phyloP scores from a whole-genome alignment of 2,329 filamentous ascomycete species.

The Torrubiellomyces zombiae region DNA sequence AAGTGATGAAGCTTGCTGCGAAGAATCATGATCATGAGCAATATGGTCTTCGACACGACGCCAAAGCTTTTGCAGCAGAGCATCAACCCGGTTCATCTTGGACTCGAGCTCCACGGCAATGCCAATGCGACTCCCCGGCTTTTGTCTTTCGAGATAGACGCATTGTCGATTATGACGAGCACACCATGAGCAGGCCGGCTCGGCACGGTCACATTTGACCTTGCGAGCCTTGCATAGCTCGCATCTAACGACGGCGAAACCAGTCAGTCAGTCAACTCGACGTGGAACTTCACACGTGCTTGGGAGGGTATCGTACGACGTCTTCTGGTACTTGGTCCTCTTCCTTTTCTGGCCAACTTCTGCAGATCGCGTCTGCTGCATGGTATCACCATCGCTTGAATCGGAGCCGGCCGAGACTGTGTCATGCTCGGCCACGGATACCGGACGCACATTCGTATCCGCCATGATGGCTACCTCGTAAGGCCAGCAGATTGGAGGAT shows the following conservation, averaged over 20 bases:
- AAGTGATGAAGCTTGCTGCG: conserved; percentile 12
- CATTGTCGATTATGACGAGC: conserved; percentile 48
- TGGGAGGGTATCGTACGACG: conserved; percentile 18
- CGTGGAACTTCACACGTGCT: background rate
- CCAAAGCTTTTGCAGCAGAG: conserved; percentile 22
- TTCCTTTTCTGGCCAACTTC: conserved; percentile 20
- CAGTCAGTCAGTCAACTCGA: conserved; percentile 1
- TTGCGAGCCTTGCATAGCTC: conserved; percentile 28
- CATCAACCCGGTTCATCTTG: conserved; percentile 36
- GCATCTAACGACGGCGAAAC: conserved; percentile 14
- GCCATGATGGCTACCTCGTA: no score
- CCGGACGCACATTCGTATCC: conserved; percentile 5
- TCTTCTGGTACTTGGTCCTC: conserved; percentile 24
- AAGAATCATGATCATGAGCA: conserved; percentile 14
- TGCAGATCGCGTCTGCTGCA: conserved; percentile 10
- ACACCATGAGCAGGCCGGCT: conserved; percentile 55
- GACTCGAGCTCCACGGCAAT: conserved; percentile 44
- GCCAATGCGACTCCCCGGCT: conserved; percentile 46
- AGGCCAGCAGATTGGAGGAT: no score
- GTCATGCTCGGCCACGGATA: conserved; percentile 18
- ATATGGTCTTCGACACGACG: conserved; percentile 26
- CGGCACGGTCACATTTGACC: conserved; percentile 33
- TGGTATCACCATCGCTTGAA: conserved; percentile 20
- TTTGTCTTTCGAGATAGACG: conserved; percentile 55
- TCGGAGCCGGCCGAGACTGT: conserved; percentile 18